These are phyloP conservation scores for Physocladia obscura DNA, from an alignment of 192 early-diverging fungal species.

Conservation along the genomic window DNA sequence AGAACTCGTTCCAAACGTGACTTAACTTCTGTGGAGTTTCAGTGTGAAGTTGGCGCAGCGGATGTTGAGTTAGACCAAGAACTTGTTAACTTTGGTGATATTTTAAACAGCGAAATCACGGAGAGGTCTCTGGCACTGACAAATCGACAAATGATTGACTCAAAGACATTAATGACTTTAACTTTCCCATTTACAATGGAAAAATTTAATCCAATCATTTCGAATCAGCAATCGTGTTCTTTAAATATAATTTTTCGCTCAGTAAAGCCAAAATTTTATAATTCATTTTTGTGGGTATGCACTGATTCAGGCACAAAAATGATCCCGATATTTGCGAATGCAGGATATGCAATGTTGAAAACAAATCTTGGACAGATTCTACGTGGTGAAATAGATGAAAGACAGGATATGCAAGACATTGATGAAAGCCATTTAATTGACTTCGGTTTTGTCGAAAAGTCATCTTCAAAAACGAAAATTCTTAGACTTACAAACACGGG, in stretches of 20 bases:
- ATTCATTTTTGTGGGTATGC: constrained; percentile 31
- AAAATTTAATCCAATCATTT: not conserved
- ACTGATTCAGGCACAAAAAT: constrained; percentile 19
- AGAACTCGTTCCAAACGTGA: constrained; percentile 33
- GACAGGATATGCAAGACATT: not conserved
- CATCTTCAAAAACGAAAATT: constrained; percentile 34
- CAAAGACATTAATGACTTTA: not conserved
- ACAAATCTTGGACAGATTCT: constrained; percentile 39
- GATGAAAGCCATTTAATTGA: constrained; percentile 39
- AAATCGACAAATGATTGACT: constrained; percentile 40
- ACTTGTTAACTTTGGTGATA: constrained; percentile 48
- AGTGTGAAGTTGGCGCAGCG: constrained; percentile 37
- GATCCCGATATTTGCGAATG: constrained; percentile 39
- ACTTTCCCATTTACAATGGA: constrained; percentile 29
- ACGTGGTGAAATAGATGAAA: not conserved
- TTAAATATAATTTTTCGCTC: constrained; percentile 30
- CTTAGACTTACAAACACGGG: constrained; percentile 45
- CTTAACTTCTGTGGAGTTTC: constrained; percentile 25
- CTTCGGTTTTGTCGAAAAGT: constrained; percentile 44
- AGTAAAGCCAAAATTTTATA: constrained; percentile 27
- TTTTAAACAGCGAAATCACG: constrained; percentile 29
- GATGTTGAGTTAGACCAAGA: constrained; percentile 36
- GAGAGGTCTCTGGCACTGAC: constrained; percentile 20
- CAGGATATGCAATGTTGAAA: constrained; percentile 32
- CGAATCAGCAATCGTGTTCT: constrained; percentile 6